Base-by-base conservation (phyloP, 768 basidiomycete genomes). In the Boletellus emodensis region DNA sequence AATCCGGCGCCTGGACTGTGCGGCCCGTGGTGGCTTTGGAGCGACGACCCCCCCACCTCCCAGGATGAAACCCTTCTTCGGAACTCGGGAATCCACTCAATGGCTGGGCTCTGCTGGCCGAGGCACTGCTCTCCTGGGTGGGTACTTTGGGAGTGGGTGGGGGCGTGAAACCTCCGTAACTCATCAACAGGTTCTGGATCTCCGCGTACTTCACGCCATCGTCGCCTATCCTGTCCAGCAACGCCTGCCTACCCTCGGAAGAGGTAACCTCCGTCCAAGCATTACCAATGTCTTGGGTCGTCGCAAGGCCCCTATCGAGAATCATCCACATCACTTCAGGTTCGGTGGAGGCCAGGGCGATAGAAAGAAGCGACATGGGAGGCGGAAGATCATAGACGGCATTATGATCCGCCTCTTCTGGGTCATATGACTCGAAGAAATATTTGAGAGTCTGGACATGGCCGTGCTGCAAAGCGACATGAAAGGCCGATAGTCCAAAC, bases 271-370 rank as follows among this genome's bases (percentile, higher is more conserved):
- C 72, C 17, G 68, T 61, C 83, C 81, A 85, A 1, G 75, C 74
- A 32, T 75, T 66, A 52, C 68, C 69, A 48, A 83, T 76, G 24
- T 83, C 82, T 15, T 74, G 61, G 36, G 69, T 53, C 44, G 65
- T 72, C 24, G 78, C 75, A 20, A 87, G 72, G n/a, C 69, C 70
- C 39, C 75, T 81, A 42, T 85, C 76, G 26, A 88, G 75, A 44
- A 88, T 67, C 68, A 78, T 71, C 77, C 78, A 84, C 22, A 85
- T 78, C 33, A 81, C 69, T 57, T 85, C 80, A 10, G 85, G 85
- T 58, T 84, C 78, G 46, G 69, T 64, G 13, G 84, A 84, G 55
- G 78, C 72, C 39, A 88, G 47, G 22, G 87, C 82, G 40, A 86
- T 66, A 14, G 72, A 73, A 36, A 88, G 71, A 37, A 81, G 69